Evolutionary conservation across 2,329 filamentous ascomycete species (phyloP), one percentile per base, ranked within the genome.

Genomic region (Phoma herbarum): DNA sequence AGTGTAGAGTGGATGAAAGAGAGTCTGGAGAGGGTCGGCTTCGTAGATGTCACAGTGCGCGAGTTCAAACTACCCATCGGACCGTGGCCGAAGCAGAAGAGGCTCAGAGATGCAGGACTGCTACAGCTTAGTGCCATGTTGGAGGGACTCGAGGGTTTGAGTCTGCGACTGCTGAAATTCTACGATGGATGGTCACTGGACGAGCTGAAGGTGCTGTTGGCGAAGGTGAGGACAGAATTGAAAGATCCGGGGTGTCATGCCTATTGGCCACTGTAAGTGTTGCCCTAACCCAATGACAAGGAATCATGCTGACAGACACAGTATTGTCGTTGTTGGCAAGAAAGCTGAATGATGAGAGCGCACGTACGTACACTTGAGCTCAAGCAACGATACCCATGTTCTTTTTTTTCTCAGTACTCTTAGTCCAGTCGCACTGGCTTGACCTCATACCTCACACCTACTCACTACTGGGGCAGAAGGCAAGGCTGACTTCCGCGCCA

Each of bases 191-290:
- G 69, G 71, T 65, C 56, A 3, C 41, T 64, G 2, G 69, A 72
- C 1, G 72, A 73, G 59, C 31, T 73, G 44, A 57, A 73, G 52
- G 70, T 81, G 3, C 73, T 82, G 46, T 64, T 74, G 31, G 67
- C 67, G 0, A 68, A 70, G 43, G 68, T 70, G 2, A 51, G 69
- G 23, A 60, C 60, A 12, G 74, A 77, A 45, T 31, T 76, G 47
- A 69, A 69, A 47, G 68, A 62, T 41, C 57, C 65, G 51, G 64
- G 66, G 22, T 68, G 67, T 46, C 70, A 73, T 56, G 57, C 68
- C 45, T 73, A 70, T 61, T 72, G 66, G 69, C 68, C 71, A 22
- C 35, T 72, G 70, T 74, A 52, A 71, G 71, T 71, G 5, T 47
- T 20, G 29, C 25, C 1, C 5, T n/a, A 20, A 8, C 31, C 23